phyloP scores from a whole-genome alignment of 495 filamentous ascomycete genomes.

The Aspergillus funiculosus region DNA sequence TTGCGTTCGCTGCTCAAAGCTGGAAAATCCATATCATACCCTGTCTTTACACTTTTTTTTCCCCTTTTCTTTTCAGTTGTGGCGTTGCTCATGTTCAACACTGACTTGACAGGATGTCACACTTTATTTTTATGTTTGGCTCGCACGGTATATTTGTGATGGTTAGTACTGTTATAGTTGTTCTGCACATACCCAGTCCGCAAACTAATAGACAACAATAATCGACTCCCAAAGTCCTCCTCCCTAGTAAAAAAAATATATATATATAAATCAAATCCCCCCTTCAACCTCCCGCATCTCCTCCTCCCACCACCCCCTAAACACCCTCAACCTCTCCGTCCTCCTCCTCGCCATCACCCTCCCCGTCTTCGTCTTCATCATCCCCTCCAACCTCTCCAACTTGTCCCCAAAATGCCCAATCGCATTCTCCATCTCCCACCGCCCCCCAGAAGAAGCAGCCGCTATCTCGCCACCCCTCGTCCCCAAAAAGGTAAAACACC shows the following conservation, averaged over 20 bases:
- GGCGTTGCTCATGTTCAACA: slow-evolving; percentile 4
- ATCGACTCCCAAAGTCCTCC: slow-evolving; percentile 14
- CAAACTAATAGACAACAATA: slow-evolving; percentile 21
- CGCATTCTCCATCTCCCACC: slow-evolving; percentile 53
- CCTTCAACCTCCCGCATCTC: slow-evolving; percentile 39
- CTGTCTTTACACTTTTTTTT: slow-evolving; percentile 8
- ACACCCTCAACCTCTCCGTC: slow-evolving; percentile 57
- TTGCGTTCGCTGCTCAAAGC: slow-evolving; percentile 4
- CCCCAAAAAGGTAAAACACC: slow-evolving; percentile 71
- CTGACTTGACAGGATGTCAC: neutral
- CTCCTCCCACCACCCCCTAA: slow-evolving; percentile 68
- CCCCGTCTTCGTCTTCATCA: slow-evolving; percentile 73
- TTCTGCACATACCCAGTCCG: slow-evolving; percentile 8
- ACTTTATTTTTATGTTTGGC: slow-evolving; percentile 2
- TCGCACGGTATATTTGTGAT: slow-evolving; percentile 1
- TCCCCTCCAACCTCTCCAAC: slow-evolving; percentile 59
- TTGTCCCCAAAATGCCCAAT: slow-evolving; percentile 80
- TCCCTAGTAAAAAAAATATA: too few relatives aligned
- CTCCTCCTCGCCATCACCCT: slow-evolving; percentile 57
- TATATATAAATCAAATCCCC: neutral
- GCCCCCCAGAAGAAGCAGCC: slow-evolving; percentile 21
- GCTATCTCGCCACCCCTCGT: slow-evolving; percentile 47
- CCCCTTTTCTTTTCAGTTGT: slow-evolving; percentile 8
- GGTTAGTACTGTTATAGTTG: neutral
- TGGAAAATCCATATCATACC: neutral